Base-by-base conservation (phyloP, 2,329 filamentous ascomycete genomes). In the Claviceps paspali region DNA sequence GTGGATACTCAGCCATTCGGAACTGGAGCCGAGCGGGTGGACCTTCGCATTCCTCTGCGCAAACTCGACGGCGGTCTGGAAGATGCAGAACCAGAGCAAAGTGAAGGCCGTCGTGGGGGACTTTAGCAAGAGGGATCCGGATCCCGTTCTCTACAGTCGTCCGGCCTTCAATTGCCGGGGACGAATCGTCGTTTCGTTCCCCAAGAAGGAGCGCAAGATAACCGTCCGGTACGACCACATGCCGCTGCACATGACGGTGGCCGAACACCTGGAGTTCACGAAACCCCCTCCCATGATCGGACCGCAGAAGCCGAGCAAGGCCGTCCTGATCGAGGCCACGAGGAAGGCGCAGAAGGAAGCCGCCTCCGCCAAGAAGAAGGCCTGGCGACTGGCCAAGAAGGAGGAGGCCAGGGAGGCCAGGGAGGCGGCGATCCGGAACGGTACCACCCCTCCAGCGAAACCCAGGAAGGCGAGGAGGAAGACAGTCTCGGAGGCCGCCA, bases 151-250 rank as follows among this genome's bases (percentile, higher is more conserved):
- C 29, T 14, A 43, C 71, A 68, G 55, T 21, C 67, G 72, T 11
- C 72, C 72, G 36, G 71, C 71, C 0, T 76, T 74, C 43, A 70
- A 76, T 45, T 76, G 72, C 41, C 62, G 67, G 27, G 72, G 72
- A 14, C 57, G 58, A 1, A 50, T 75, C 14, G 59, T 53, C 2
- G 59, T 76, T 30, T 50, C 59, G 1, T 75, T 76, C 43, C 60
- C 62, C 6, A 64, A 62, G 38, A 59, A 56, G 18, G 61, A 55
- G 22, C 63, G 64, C 23, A 53, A 57, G 7, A 64, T 76, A 28
- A 59, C 62, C 9, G 56, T 75, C 38, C 67, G 67, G 40, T 74
- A 75, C 45, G 62, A 68, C 23, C 72, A 76, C 45, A 70, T 65
- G 0, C 66, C 64, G 3, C 47, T 75, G n/a, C 72, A 76, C 49